These are phyloP conservation scores for Postia placenta DNA, from an alignment of 768 basidiomycete genomes.

Conservation along the genomic window DNA sequence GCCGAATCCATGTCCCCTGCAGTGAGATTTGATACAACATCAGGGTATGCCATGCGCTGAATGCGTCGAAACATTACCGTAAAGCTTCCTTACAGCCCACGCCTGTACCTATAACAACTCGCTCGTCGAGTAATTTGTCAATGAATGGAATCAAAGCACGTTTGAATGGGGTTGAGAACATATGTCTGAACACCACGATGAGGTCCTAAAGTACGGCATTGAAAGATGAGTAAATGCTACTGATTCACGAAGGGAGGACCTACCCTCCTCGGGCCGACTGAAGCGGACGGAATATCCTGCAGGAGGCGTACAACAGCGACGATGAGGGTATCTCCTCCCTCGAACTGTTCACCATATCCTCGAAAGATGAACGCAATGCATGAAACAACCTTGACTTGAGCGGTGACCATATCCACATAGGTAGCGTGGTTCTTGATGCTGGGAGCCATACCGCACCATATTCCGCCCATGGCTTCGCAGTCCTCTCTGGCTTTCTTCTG, in stretches of 20 bases:
- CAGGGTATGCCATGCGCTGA: neutral
- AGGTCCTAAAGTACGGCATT: conserved; percentile 66
- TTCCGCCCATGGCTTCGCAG: conserved; percentile 72
- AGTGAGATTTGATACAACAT: too few species aligned
- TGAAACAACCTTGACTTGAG: conserved; percentile 94
- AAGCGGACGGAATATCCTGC: conserved; percentile 88
- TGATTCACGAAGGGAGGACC: conserved; percentile 7
- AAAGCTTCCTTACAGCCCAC: conserved; percentile 83
- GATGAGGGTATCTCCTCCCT: conserved; percentile 79
- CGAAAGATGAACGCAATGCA: conserved; percentile 89
- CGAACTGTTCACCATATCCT: conserved; percentile 53
- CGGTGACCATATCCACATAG: conserved; percentile 79
- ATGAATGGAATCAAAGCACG: conserved; percentile 75
- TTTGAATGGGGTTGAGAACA: conserved; percentile 73
- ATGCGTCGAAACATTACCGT: conserved; percentile 37
- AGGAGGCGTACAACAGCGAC: conserved; percentile 78
- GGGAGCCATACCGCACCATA: conserved; percentile 79
- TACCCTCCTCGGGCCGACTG: conserved; percentile 78
- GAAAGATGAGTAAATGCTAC: neutral
- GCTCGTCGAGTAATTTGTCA: conserved; percentile 87
- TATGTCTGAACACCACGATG: conserved; percentile 87
- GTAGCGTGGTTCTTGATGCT: conserved; percentile 65
- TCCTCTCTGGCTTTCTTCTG: conserved; percentile 74
- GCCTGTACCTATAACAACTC: conserved; percentile 79
- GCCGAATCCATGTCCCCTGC: conserved; percentile 74